Base-by-base conservation (phyloP, 2,329 filamentous ascomycete species). In the Exophiala dermatitidis region DNA sequence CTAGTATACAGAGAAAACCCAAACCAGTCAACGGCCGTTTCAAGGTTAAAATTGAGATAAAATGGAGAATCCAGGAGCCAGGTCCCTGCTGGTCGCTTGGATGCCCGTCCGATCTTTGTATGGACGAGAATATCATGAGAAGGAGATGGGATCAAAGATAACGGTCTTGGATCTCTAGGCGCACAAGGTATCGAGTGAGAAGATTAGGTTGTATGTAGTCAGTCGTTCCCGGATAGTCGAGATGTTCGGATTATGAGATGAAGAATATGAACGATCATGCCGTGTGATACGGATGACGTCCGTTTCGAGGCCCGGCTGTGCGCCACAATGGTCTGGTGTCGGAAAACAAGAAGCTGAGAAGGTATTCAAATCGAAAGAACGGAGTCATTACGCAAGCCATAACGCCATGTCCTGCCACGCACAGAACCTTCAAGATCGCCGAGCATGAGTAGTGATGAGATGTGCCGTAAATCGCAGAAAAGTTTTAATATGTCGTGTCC, bases 141-240 rank as follows among this genome's bases (percentile, higher is more conserved):
- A 28, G 28, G 34, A 48, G 45, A 32, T 45, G 47, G 31, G 51
- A 42, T 40, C 37, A 29, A 34, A 41, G 38, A 47, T 28, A 47
- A 51, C 45, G 46, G 56, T 59, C 57, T 59, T 59, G 53, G 48
- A 57, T 57, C 50, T 50, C 38, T 59, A 59, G 51, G 53, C 54
- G 57, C 48, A 59, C 57, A 59, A 57, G 57, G 57, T 59, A 59
- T 59, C 48, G 54, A 54, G 48, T 47, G 52, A 55, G 52, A 53
- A 48, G 49, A 59, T 59, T 59, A 59, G 51, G 36, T 54, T 42
- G 47, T 48, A 53, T 45, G 57, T 57, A 31, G 49, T 57, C 44
- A 52, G 19, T 19, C 19, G 19, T 19, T 19, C 19, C 19, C 19
- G 19, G 19, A 19, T 19, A 19, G 19, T 19, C 19, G 19, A 19